These are phyloP conservation scores for Aspergillus costaricaensis DNA, from an alignment of 2,329 filamentous ascomycete genomes.

Conservation along the genomic window DNA sequence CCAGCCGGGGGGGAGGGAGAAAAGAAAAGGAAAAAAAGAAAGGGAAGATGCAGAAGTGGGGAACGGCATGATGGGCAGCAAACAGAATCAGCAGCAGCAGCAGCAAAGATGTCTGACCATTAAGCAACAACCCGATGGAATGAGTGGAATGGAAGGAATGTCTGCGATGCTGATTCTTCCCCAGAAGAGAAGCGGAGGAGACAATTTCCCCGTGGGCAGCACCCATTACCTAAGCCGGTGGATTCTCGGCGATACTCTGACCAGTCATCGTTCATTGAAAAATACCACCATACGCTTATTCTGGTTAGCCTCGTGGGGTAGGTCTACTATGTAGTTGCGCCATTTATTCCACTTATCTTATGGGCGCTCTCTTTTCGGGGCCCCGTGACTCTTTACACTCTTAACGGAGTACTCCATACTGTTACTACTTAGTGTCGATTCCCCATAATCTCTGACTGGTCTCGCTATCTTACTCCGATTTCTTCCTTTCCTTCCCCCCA, in stretches of 20 bases:
- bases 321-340: background rate
- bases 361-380: background rate
- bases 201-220: slow-evolving; percentile 12
- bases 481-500: too few species aligned
- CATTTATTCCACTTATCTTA: background rate
- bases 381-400: background rate
- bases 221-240: slow-evolving; percentile 8
- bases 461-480: too few species aligned
- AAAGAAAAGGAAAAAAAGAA: background rate
- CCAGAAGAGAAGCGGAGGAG: slow-evolving; percentile 1
- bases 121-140: background rate
- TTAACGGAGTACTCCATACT: background rate
- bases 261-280: background rate
- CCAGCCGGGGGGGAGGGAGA: background rate
- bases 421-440: too few species aligned
- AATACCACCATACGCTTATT: too few species aligned
- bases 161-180: background rate
- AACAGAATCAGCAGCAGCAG: background rate
- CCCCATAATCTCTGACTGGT: too few species aligned
- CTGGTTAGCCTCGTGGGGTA: too few species aligned
- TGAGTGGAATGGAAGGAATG: background rate
- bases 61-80: background rate
- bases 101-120: background rate
- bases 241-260: slow-evolving; percentile 16
- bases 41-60: background rate